Base-by-base conservation (phyloP, 192 early-diverging fungal genomes). In the Rhizophagus clarus region DNA sequence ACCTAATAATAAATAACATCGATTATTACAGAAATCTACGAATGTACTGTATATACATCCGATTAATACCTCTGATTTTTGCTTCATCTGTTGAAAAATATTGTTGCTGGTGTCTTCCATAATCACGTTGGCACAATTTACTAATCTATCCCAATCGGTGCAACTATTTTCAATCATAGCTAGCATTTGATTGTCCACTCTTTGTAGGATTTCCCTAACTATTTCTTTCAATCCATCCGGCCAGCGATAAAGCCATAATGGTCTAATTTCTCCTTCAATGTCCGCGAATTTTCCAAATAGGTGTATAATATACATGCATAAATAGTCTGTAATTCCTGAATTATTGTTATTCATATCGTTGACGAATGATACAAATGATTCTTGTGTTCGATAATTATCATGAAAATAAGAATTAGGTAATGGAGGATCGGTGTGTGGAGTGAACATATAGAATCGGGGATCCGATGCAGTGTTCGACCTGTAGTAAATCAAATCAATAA, bases 241-340 rank as follows among this genome's bases (percentile, higher is more conserved):
- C 77, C 77, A 79, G 8, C 77, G 67, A 61, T n/a, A 71, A 31
- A 68, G 37, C 77, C 77, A 79, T n/a, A 79, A 26, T 22, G 77
- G 20, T 11, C 5, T 64, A 28, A 31, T n/a, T 61, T 10, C 49
- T 28, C 26, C 60, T 26, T 56, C 49, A 8, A 47, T n/a, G 12
- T 15, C 17, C 15, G 40, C 32, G 6, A 61, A 64, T 15, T 31
- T 63, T 61, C 51, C 60, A 12, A 64, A 45, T 2, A 77, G 22
- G 14, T 77, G 32, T 26, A 66, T 77, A 63, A 77, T 28, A 7
- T 37, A 77, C 22, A 40, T 24, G 20, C 75, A 61, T 45, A 77
- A 62, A 77, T 61, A 61, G 64, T 62, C 62, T 28, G 37, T 24
- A 40, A 77, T 77, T 26, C 61, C 37, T 11, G 47, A 40, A 62